phyloP scores from a whole-genome alignment of 2,329 filamentous ascomycete species.

The Aspergillus sp. region DNA sequence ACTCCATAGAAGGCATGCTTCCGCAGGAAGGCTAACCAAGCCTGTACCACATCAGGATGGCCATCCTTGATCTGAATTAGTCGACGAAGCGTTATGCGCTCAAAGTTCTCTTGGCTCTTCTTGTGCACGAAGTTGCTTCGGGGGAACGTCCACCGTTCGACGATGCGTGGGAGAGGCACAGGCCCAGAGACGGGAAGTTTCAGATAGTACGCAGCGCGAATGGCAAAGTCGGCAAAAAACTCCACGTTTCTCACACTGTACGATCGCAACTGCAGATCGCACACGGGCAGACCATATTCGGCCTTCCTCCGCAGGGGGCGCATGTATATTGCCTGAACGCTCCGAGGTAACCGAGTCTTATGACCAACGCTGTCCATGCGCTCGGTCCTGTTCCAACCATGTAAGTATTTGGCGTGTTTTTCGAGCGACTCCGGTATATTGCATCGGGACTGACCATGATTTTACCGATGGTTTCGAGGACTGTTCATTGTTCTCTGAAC shows the following conservation, averaged over 20 bases:
- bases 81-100: constrained; percentile 80
- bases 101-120: constrained; percentile 97
- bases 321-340: constrained; percentile 82
- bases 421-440: not conserved
- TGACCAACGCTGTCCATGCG: constrained; percentile 33
- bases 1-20: constrained; percentile 95
- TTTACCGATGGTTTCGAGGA: not conserved
- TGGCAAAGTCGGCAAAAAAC: constrained; percentile 90
- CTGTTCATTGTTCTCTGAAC: not conserved
- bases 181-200: constrained; percentile 83
- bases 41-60: constrained; percentile 79
- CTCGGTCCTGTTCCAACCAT: constrained; percentile 28
- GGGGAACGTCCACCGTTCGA: constrained; percentile 92
- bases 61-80: constrained; percentile 93
- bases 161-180: constrained; percentile 79
- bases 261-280: constrained; percentile 89
- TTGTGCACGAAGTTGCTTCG: constrained; percentile 90
- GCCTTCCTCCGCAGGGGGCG: constrained; percentile 75
- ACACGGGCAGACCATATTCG: constrained; percentile 75
- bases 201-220: constrained; percentile 92
- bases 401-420: constrained; percentile 2
- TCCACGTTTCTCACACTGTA: constrained; percentile 88
- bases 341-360: constrained; percentile 65
- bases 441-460: constrained; percentile 7
- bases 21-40: constrained; percentile 88